Percentiles rank a stretch among this genome's conserved stretches.
Evolutionary conservation across 768 basidiomycete genomes (phyloP).

Genomic region (Candolleomyces aberdarensis): DNA sequence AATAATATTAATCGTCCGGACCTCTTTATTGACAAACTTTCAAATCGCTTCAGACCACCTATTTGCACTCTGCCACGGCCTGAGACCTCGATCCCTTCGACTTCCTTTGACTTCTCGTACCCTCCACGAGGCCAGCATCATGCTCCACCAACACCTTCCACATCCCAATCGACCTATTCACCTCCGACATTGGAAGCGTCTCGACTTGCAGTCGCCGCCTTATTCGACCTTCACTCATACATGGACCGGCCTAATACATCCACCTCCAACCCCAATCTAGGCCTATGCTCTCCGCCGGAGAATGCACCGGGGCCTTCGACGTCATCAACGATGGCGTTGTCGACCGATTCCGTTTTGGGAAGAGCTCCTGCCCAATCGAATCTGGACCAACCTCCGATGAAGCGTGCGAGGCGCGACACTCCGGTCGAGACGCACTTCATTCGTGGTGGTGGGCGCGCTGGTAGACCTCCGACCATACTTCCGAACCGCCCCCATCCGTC

Average conservation of each 20-base stretch:
- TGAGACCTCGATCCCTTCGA: background rate
- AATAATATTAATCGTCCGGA: background rate
- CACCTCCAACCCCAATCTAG: background rate
- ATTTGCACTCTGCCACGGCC: background rate
- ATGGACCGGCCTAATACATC: background rate
- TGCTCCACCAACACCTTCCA: background rate
- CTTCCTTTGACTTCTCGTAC: background rate
- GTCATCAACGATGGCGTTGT: background rate
- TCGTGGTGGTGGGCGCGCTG: background rate
- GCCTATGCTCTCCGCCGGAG: background rate
- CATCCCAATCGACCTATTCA: background rate
- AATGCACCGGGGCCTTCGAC: background rate
- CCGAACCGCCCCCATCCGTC: background rate
- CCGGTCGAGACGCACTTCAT: background rate
- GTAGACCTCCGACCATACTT: background rate
- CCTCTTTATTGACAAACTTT: background rate
- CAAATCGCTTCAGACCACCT: background rate
- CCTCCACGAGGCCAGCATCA: background rate
- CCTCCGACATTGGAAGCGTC: background rate
- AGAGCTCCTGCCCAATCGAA: background rate
- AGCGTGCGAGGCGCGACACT: background rate
- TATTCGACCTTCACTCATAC: conserved; percentile 1
- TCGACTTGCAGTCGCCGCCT: conserved; percentile 1
- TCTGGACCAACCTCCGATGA: background rate
- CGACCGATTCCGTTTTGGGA: background rate